Evolutionary conservation across 441 rosid species (phyloP), one percentile per base, ranked within the genome.

Genomic region (Flueggea neowawraea): DNA sequence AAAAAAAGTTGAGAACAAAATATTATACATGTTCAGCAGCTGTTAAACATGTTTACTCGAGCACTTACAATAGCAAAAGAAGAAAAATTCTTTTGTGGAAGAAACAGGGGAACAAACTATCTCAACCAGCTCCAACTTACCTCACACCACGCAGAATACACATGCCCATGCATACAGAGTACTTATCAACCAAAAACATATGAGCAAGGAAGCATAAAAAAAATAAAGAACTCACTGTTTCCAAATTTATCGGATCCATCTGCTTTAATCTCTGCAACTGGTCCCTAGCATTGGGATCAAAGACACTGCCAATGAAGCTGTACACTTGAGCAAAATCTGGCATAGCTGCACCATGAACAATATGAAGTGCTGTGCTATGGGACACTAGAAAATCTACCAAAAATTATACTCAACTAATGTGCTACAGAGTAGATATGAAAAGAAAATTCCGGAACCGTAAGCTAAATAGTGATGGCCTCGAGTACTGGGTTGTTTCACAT

Each of bases 251-350:
- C 10, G 95, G 91, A 68, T 91, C 98, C 99, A 95, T 91, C 82
- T 83, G 87, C 81, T 88, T 91, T 67, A 91, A 73, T 62, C 70
- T 90, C 80, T 81, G 85, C 67, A 91, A 57, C 68, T 95, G 99
- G 62, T 73, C 93, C 52, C 87, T 75, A 11, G 76, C 72, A 63
- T 59, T 64, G 50, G 97, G 98, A 70, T 95, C 99, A 65, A 95
- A 95, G 63, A 91, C 84, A 65, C 96, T 91, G 78, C 96, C 97
- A 69, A 95, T 80, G 85, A 95, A 95, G 67, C 84, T 78, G 78
- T 95, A 95, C 36, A 91, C 98, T 81, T 89, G 82, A 70, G 91
- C 76, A 64, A 91, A 95, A 78, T 95, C 93, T 2, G 99, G 99
- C 72, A 79, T 68, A 74, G 80, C 99, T 95, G 93, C 86, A 81